Evolutionary conservation across 1,284 basidiomycete genomes (phyloP), one percentile per base, ranked within the genome.

Genomic region (Fomitopsis pinicola): DNA sequence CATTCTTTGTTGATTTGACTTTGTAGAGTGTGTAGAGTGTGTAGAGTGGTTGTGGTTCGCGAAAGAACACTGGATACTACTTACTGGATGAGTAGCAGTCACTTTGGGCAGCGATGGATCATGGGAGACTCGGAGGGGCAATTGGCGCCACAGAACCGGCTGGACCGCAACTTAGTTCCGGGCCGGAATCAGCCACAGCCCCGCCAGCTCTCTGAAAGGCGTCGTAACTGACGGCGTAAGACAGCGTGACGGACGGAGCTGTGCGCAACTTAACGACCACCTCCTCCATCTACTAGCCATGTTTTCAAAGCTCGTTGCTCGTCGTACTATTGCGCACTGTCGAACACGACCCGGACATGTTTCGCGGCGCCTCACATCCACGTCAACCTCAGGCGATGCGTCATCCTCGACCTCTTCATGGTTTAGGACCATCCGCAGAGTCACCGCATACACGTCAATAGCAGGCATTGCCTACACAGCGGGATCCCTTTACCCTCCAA

Each of bases 401-500:
- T 58, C 67, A 1, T 40, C 55, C n/a, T 30, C 65, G 12, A 46
- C 65, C n/a, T 60, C 58, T 35, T 36, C 57, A 5, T 26, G 65
- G 50, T 59, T 63, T 58, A 64, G 57, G 42, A 66, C 65, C 26
- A 26, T 70, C 10, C 63, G 67, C 17, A 58, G 62, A 5, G 22
- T 67, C n/a, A 58, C 67, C 1, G 59, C 65, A 8, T 66, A 63
- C 22, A 59, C 62, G 12, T 64, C 65, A 15, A 55, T 75, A 36
- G 68, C 68, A 4, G 42, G 62, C 19, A 60, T 66, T 12, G 71
- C 80, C 4, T 87, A 87, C 71, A 75, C 80, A 42, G 63, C 80
- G 10, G 89, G 89, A 17, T 81, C 86, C 10, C 71, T 89, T 55
- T 89, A 85, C 72, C 89, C 89, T 2, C 88, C 88, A 1, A 72